A percentile compares a stretch with the other conserved stretches of the same genome.
phyloP scores from a whole-genome alignment of 139 green algal genomes.

The Asterochloris sp. region DNA sequence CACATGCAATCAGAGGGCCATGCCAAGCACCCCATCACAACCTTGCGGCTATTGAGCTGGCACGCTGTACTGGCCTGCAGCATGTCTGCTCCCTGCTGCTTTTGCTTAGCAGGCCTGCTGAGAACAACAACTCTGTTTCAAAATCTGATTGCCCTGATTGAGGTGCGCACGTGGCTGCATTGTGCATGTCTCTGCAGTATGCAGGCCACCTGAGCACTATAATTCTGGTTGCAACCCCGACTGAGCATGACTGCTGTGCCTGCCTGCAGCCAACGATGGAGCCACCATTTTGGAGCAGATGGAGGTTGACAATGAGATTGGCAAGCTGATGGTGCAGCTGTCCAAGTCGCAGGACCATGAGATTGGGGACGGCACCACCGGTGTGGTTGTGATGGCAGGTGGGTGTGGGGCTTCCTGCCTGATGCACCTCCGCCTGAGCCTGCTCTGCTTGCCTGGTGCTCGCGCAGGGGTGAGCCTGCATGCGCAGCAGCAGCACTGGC shows the following conservation, averaged over 20 bases:
- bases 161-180: background rate
- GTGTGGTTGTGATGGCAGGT: conserved; percentile 86
- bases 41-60: no score
- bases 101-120: background rate
- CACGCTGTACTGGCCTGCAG: no score
- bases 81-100: no score
- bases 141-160: background rate
- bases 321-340: conserved; percentile 97
- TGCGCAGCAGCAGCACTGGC: conserved; percentile 31
- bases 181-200: no score
- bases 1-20: no score
- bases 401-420: conserved; percentile 39
- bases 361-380: conserved; percentile 91
- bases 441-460: background rate
- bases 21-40: no score
- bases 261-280: conserved; percentile 90
- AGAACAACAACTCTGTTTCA: background rate
- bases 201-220: no score
- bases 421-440: conserved; percentile 12
- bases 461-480: background rate
- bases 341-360: conserved; percentile 77
- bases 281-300: conserved; percentile 99
- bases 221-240: no score
- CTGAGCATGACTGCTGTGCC: no score
- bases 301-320: conserved; percentile 99